These are phyloP conservation scores for Penicillium alfredii DNA, from an alignment of 495 filamentous ascomycete species.

Conservation along the genomic window DNA sequence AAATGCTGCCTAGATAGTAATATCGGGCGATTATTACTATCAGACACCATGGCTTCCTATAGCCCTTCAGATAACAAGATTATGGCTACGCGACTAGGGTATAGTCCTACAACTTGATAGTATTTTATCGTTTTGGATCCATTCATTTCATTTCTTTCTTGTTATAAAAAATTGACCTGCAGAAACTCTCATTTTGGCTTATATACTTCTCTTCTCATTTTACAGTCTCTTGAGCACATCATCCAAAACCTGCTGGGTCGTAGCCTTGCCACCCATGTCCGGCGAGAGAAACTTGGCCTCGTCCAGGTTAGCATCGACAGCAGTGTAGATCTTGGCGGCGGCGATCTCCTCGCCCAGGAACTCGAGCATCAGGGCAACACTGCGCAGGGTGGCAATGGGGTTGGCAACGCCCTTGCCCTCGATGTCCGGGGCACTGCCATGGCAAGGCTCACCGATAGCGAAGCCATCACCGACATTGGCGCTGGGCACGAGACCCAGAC, in stretches of 20 bases:
- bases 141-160: no score
- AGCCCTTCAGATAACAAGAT: not conserved
- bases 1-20: no score
- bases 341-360: constrained; percentile 83
- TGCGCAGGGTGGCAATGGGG: constrained; percentile 90
- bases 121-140: no score
- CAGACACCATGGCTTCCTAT: no score
- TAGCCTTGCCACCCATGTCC: constrained; percentile 84
- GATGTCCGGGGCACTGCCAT: constrained; percentile 94
- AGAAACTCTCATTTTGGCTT: constrained; percentile 3
- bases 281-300: constrained; percentile 78
- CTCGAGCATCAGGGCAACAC: constrained; percentile 90
- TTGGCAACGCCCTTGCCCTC: constrained; percentile 89
- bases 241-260: constrained; percentile 79
- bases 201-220: constrained; percentile 20
- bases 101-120: no score
- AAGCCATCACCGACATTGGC: constrained; percentile 95
- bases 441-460: constrained; percentile 96
- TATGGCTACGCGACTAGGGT: no score
- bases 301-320: constrained; percentile 86
- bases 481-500: constrained; percentile 85
- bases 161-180: constrained; percentile 2
- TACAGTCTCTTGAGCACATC: constrained; percentile 87
- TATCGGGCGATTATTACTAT: no score
- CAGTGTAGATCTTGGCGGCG: constrained; percentile 81